A percentile compares a stretch with the other conserved stretches of the same genome.
phyloP scores from a whole-genome alignment of 2,329 filamentous ascomycete species.

The Knoxdaviesia capensis region DNA sequence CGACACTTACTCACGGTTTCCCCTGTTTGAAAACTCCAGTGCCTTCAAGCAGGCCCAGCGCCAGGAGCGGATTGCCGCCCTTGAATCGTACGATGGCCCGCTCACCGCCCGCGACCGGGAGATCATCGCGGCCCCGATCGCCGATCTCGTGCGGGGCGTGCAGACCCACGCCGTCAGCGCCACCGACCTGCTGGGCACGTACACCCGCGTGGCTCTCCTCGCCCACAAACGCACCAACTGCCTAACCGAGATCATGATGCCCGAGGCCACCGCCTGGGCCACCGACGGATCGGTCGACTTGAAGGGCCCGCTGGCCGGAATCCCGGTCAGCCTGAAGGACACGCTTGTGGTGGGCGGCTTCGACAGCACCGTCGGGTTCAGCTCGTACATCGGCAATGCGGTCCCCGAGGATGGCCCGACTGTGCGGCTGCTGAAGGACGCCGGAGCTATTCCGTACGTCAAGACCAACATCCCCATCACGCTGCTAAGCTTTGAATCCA shows the following conservation, averaged over 20 bases:
- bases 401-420: slow-evolving; percentile 47
- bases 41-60: slow-evolving; percentile 60
- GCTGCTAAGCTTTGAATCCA: slow-evolving; percentile 68
- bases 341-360: slow-evolving; percentile 64
- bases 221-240: slow-evolving; percentile 81
- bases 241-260: slow-evolving; percentile 68
- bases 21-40: slow-evolving; percentile 13
- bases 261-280: slow-evolving; percentile 57
- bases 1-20: slow-evolving; percentile 24
- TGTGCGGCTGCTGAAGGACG: slow-evolving; percentile 63
- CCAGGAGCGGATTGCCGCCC: slow-evolving; percentile 41
- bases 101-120: slow-evolving; percentile 44
- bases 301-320: slow-evolving; percentile 65
- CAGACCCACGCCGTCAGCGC: slow-evolving; percentile 47
- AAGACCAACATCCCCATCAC: slow-evolving; percentile 86
- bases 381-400: slow-evolving; percentile 48
- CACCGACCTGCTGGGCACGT: slow-evolving; percentile 58
- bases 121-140: slow-evolving; percentile 54
- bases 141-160: slow-evolving; percentile 58
- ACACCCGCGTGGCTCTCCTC: slow-evolving; percentile 67
- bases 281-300: slow-evolving; percentile 40
- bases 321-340: slow-evolving; percentile 73
- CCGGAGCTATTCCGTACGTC: slow-evolving; percentile 74
- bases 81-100: slow-evolving; percentile 44
- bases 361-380: slow-evolving; percentile 67